Conservation (phyloP, 2,329 filamentous ascomycete genomes). For the Aspergillus puulaauensis region DNA sequence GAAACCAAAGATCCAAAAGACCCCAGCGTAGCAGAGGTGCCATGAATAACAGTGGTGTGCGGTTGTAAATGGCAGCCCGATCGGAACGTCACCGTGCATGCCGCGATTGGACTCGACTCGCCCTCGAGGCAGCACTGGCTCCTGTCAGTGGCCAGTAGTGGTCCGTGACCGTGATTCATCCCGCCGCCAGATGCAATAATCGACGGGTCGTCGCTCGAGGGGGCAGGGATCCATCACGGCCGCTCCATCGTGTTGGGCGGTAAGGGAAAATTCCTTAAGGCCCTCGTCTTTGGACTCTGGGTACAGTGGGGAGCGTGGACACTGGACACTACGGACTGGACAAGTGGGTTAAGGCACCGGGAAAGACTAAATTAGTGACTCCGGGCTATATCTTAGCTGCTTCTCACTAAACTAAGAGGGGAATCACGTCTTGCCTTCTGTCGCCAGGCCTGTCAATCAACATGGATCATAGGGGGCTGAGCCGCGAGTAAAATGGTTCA, state of each 20-base stretch:
- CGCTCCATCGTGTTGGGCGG: constrained; percentile 15
- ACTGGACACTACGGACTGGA: too few relatives aligned
- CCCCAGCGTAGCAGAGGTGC: background rate
- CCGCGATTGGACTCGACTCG: constrained; percentile 18
- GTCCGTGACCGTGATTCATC: constrained; percentile 6
- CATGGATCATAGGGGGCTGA: background rate
- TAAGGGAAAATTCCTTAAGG: constrained; percentile 5
- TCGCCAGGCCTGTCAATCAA: background rate
- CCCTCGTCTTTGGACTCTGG: background rate
- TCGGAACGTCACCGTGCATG: constrained; percentile 16
- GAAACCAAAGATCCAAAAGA: background rate
- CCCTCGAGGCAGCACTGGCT: background rate
- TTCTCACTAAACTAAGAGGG: background rate
- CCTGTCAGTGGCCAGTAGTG: constrained; percentile 9
- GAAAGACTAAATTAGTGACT: background rate
- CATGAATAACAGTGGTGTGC: background rate
- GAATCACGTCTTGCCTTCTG: background rate
- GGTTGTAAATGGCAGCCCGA: constrained; percentile 13
- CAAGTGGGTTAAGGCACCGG: background rate
- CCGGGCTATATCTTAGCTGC: constrained; percentile 1
- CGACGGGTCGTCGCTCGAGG: background rate
- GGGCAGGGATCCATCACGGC: background rate
- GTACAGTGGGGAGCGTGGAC: too few relatives aligned
- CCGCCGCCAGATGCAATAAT: constrained; percentile 10
- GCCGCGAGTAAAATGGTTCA: too few relatives aligned